Conservation (phyloP, 306 rosid genomes). For the Cyamopsis tetragonoloba region DNA sequence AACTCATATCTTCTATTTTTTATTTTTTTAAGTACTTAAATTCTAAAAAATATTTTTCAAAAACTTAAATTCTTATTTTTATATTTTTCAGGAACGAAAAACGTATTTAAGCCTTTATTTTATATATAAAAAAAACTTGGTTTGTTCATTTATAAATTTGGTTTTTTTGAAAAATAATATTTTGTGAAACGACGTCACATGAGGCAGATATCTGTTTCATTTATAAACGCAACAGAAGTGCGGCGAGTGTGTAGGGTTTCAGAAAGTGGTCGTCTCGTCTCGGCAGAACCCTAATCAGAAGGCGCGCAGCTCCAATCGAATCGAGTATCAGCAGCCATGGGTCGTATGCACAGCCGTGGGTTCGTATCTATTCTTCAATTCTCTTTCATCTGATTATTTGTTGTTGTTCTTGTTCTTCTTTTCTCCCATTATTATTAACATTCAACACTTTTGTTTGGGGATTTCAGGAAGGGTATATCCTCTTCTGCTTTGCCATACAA, state of each 20-base stretch:
- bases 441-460: not conserved
- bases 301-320: not conserved
- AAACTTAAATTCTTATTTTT: too few species aligned
- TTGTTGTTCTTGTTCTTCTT: too few species aligned
- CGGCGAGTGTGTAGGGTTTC: conserved; percentile 12
- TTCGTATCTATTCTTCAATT: conserved; percentile 25
- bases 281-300: conserved; percentile 7
- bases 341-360: conserved; percentile 93
- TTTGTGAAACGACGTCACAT: conserved; percentile 13
- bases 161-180: too few species aligned
- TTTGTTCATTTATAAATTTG: too few species aligned
- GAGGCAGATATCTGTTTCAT: not conserved
- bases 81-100: too few species aligned
- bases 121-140: too few species aligned
- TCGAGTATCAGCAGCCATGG: conserved; percentile 56
- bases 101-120: too few species aligned
- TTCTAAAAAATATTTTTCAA: too few species aligned
- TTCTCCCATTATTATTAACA: not conserved
- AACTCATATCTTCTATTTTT: too few species aligned
- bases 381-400: not conserved
- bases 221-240: not conserved
- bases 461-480: conserved; percentile 92
- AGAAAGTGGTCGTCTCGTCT: not conserved
- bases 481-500: conserved; percentile 89
- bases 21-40: too few species aligned